Base-by-base conservation (phyloP, 345 rosid species). In the Psidium guajava region DNA sequence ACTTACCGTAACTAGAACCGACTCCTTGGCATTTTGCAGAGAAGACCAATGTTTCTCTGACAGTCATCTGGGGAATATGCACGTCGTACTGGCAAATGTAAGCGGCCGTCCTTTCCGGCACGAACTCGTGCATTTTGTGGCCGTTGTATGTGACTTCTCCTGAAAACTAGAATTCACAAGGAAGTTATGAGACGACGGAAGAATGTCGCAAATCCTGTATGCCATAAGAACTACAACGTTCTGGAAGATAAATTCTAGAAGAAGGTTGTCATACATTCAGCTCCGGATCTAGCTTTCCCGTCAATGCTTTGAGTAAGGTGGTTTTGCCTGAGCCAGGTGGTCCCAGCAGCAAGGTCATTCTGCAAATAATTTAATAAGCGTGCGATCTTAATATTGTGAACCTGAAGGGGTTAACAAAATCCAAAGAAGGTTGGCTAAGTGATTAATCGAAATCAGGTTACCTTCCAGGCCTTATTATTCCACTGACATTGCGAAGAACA, bases 271-370 rank as follows among this genome's bases (percentile, higher is more conserved):
- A 7, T 58, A 85, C 87, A 32, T 81, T 85, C 74, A 85, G 80
- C 50, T 58, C 55, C 2, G 42, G 36, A 57, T 81, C 84, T 28
- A 81, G 54, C 50, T 81, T 85, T 56, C 87, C 84, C 4, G 59
- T 47, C 84, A 81, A 85, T 14, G 88, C 83, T 59, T 59, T 42
- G 77, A 86, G 88, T 24, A 86, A 81, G 14, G 88, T 86, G 73
- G 85, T 86, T 58, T 86, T 83, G 28, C 88, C 88, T 5, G 88
- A 86, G 36, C 88, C 84, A 53, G 88, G 88, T 15, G 85, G 88
- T 47, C 88, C 88, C 75, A 83, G 49, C 80, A 86, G 75, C 83
- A 83, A 80, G 18, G 83, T 77, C 85, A 86, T 49, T 55, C 85
- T 86, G 56, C 85, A 83, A 86, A 82, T 54, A 82, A 49, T 49